phyloP scores from a whole-genome alignment of 352 stramenopile genomes.

The Phytophthora foliorum region DNA sequence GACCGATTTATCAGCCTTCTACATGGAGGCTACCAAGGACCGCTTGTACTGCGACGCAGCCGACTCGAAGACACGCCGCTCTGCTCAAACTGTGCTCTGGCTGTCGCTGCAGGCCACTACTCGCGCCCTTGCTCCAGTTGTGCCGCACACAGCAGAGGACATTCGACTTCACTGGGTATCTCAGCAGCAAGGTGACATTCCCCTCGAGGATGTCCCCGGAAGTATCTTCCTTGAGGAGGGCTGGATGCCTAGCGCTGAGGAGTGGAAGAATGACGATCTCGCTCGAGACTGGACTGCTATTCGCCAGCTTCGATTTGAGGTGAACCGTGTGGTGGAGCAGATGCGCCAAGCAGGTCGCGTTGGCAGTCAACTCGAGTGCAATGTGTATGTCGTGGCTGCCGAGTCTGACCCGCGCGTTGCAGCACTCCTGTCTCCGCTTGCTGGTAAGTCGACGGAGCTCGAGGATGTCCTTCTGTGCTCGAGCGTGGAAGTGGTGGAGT shows the following conservation, averaged over 20 bases:
- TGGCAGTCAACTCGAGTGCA: constrained; percentile 82
- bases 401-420: constrained; percentile 66
- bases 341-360: constrained; percentile 66
- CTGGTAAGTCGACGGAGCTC: constrained; percentile 45
- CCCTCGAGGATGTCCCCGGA: constrained; percentile 63
- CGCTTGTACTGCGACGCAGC: constrained; percentile 96
- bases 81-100: constrained; percentile 92
- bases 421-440: constrained; percentile 52
- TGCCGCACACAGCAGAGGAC: constrained; percentile 97
- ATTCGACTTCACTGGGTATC: constrained; percentile 92
- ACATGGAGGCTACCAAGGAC: constrained; percentile 98
- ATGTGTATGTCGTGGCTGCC: constrained; percentile 58
- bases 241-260: constrained; percentile 62
- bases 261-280: constrained; percentile 66
- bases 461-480: constrained; percentile 84
- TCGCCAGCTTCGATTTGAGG: constrained; percentile 85
- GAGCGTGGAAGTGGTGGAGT: constrained; percentile 51
- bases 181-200: constrained; percentile 50
- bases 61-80: constrained; percentile 81
- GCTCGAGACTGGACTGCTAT: constrained; percentile 90
- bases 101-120: constrained; percentile 71
- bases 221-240: constrained; percentile 81
- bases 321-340: constrained; percentile 83
- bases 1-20: constrained; percentile 98
- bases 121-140: constrained; percentile 87